Evolutionary conservation across 1,284 basidiomycete genomes (phyloP), one percentile per base, ranked within the genome.

Genomic region (Stygiomarasmius scandens): DNA sequence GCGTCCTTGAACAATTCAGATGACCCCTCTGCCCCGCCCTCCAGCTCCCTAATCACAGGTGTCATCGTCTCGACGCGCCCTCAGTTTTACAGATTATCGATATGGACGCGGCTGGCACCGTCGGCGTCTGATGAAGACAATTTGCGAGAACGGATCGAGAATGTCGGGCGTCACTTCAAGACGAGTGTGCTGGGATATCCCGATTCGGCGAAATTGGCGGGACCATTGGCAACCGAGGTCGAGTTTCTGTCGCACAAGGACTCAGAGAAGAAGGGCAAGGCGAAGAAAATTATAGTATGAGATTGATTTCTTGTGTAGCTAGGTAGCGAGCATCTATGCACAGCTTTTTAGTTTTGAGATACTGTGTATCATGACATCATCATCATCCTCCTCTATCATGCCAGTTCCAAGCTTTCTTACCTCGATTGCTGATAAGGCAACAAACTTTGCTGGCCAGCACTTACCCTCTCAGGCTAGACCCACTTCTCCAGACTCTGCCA

Each of bases 231-330:
- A 67, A 96, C 93, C 23, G 95, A 98, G 75, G 93, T 97, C 44
- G 93, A 95, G 76, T 98, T 96, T 73, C 76, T 93, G 74, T 93
- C 90, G 66, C 95, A 98, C 80, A 93, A 94, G 74, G 95, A 96
- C 74, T 92, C 90, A 64, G 95, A 97, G 82, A 95, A 91, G 84
- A 98, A 97, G 83, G 90, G 89, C 63, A 95, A 94, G 73, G 74
- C 83, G 56, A 80, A 81, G 70, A 92, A 87, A 81, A 87, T 93
- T 61, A 71, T 85, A 66, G 84, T 92, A 61, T 65, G 62, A 62
- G 54, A 51, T 66, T 58, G 65, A n/a, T 6, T 41, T 32, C 12
- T 32, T 5, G 29, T 32, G 29, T 32, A 61, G 62, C 58, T 60
- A 68, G 58, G 64, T 64, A 62, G 45, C 61, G 61, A 46, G n/a